A percentile compares a stretch with the other conserved stretches of the same genome.
phyloP scores from a whole-genome alignment of 2,329 filamentous ascomycete species.

The Colletotrichum agaves region DNA sequence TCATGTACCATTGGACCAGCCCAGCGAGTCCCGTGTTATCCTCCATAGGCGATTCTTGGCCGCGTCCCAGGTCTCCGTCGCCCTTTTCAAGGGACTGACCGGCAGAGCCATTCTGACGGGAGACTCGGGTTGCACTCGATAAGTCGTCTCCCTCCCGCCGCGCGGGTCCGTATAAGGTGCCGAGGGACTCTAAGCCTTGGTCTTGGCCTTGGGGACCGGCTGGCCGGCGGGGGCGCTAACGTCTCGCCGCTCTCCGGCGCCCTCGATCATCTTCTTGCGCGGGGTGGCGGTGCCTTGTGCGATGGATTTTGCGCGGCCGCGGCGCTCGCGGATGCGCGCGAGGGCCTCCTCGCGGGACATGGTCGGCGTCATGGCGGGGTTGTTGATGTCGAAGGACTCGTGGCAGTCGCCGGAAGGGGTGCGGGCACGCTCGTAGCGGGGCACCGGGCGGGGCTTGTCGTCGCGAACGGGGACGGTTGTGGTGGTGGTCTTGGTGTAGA shows the following conservation, averaged over 20 bases:
- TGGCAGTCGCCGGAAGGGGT: slow-evolving; percentile 55
- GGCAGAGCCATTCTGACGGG: too few species aligned
- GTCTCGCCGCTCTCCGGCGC: slow-evolving; percentile 56
- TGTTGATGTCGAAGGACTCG: slow-evolving; percentile 62
- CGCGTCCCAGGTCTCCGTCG: slow-evolving; percentile 4
- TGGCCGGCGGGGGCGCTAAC: slow-evolving; percentile 56
- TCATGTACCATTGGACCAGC: slow-evolving; percentile 28
- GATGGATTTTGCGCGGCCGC: slow-evolving; percentile 76
- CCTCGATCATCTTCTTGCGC: slow-evolving; percentile 66
- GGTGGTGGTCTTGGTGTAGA: slow-evolving; percentile 62
- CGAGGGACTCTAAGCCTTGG: slow-evolving; percentile 34
- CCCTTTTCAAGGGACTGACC: slow-evolving; percentile 3
- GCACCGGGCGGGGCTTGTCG: slow-evolving; percentile 50
- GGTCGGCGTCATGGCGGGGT: slow-evolving; percentile 71
- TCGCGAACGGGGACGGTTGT: slow-evolving; percentile 63
- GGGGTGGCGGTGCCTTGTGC: slow-evolving; percentile 72
- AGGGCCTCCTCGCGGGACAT: slow-evolving; percentile 80
- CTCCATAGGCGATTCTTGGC: slow-evolving; percentile 23
- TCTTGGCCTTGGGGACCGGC: slow-evolving; percentile 32
- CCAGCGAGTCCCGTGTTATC: slow-evolving; percentile 30
- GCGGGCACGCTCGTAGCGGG: slow-evolving; percentile 58
- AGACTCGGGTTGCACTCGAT: too few species aligned
- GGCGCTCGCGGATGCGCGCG: slow-evolving; percentile 77
- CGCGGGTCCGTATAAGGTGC: not conserved
- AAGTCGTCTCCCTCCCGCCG: too few species aligned